A percentile compares a stretch with the other conserved stretches of the same genome.
Evolutionary conservation across 78 protist genomes (phyloP).

Genomic region (Dictyostelium capitatum): DNA sequence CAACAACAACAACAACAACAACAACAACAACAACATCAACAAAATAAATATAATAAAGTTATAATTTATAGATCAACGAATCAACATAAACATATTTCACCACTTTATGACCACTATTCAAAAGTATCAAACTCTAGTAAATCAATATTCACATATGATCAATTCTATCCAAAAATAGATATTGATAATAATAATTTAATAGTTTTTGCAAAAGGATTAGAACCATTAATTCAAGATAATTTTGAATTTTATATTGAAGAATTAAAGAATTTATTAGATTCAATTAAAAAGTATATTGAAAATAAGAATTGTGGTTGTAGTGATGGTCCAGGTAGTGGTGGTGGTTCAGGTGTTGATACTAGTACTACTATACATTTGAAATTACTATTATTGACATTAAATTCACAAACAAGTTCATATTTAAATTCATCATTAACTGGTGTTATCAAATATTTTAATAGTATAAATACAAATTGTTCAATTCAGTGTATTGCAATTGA

Average conservation of each 20-base stretch:
- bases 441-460: slow-evolving; percentile 2
- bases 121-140: background rate
- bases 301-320: background rate
- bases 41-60: background rate
- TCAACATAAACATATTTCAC: background rate
- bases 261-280: background rate
- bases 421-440: slow-evolving; percentile 13
- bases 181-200: background rate
- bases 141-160: background rate
- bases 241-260: background rate
- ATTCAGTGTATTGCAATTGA: background rate
- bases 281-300: background rate
- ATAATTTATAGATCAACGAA: slow-evolving; percentile 16
- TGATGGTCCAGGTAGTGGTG: no score
- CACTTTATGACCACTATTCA: background rate
- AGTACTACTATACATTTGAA: background rate
- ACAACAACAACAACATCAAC: background rate
- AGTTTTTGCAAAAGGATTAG: slow-evolving; percentile 17
- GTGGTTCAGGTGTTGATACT: no score
- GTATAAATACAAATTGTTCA: background rate
- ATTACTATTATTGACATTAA: background rate
- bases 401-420: background rate
- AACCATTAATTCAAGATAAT: slow-evolving; percentile 6
- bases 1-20: background rate
- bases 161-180: background rate